phyloP scores from a whole-genome alignment of 345 rosid species.

The Lagerstroemia speciosa region DNA sequence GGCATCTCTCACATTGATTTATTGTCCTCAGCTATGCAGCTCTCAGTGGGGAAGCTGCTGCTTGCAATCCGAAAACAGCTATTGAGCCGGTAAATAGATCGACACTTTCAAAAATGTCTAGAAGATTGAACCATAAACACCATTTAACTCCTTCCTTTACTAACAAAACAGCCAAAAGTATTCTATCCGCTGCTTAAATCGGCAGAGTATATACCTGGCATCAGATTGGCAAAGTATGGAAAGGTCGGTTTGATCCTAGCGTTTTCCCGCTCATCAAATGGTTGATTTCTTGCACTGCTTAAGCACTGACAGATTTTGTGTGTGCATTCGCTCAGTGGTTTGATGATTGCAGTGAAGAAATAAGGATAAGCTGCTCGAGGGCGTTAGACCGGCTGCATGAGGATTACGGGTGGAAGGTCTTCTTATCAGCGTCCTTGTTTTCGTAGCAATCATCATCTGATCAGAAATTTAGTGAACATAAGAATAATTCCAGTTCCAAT shows the following conservation, averaged over 20 bases:
- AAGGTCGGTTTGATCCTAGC: slow-evolving; percentile 27
- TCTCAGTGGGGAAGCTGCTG: slow-evolving; percentile 33
- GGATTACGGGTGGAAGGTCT: slow-evolving; percentile 51
- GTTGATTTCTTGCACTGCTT: not conserved
- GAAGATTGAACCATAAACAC: not conserved
- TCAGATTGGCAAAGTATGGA: slow-evolving; percentile 49
- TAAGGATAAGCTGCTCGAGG: slow-evolving; percentile 39
- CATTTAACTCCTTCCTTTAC: not conserved
- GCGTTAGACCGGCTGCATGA: slow-evolving; percentile 30
- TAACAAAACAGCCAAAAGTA: slow-evolving; percentile 30
- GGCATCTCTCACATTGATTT: not conserved
- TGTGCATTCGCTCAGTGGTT: slow-evolving; percentile 42
- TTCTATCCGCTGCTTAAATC: slow-evolving; percentile 40
- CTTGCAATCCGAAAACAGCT: slow-evolving; percentile 9
- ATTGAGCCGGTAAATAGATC: slow-evolving; percentile 14
- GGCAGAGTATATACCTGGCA: slow-evolving; percentile 17
- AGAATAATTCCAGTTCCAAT: not conserved
- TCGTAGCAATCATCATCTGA: not conserved
- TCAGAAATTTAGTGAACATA: not conserved
- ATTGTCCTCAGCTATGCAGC: slow-evolving; percentile 51
- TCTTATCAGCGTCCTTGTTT: not conserved
- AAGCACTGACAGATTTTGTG: not conserved
- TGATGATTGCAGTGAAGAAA: slow-evolving; percentile 45
- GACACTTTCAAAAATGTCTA: too few species aligned
- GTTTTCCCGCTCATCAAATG: not conserved